phyloP scores from a whole-genome alignment of 495 filamentous ascomycete genomes.

The Penicillium soppii region DNA sequence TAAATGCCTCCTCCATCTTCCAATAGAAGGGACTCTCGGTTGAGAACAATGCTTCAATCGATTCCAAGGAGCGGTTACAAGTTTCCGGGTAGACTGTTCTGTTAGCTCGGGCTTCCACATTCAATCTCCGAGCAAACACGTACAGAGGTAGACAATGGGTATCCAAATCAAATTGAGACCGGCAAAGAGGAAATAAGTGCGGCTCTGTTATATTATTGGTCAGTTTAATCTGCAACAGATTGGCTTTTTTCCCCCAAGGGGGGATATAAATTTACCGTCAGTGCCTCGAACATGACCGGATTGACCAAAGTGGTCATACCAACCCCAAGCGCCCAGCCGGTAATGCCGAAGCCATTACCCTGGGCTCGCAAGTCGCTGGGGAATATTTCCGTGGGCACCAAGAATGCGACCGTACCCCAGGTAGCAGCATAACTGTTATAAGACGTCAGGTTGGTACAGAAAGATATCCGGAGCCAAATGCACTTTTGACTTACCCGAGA shows the following conservation, averaged over 20 bases:
- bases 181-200: conserved; percentile 54
- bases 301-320: conserved; percentile 55
- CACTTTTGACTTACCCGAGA: conserved; percentile 40
- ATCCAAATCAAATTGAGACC: conserved; percentile 54
- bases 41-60: conserved; percentile 56
- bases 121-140: neutral
- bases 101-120: conserved; percentile 6
- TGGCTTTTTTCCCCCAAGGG: too few species aligned
- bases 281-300: conserved; percentile 46
- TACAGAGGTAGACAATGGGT: conserved; percentile 49
- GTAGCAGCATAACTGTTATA: conserved; percentile 48
- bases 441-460: too few species aligned
- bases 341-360: conserved; percentile 58
- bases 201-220: conserved; percentile 29
- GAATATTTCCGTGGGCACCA: conserved; percentile 55
- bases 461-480: too few species aligned
- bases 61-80: conserved; percentile 54
- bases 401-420: conserved; percentile 55
- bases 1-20: conserved; percentile 40
- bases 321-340: conserved; percentile 57
- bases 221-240: neutral
- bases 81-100: conserved; percentile 59
- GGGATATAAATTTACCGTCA: conserved; percentile 26
- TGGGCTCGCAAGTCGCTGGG: conserved; percentile 51
- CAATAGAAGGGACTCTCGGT: conserved; percentile 36